Evolutionary conservation across 176 grass and related monocot genomes (phyloP).

Genomic region (Cenchrus americanus): DNA sequence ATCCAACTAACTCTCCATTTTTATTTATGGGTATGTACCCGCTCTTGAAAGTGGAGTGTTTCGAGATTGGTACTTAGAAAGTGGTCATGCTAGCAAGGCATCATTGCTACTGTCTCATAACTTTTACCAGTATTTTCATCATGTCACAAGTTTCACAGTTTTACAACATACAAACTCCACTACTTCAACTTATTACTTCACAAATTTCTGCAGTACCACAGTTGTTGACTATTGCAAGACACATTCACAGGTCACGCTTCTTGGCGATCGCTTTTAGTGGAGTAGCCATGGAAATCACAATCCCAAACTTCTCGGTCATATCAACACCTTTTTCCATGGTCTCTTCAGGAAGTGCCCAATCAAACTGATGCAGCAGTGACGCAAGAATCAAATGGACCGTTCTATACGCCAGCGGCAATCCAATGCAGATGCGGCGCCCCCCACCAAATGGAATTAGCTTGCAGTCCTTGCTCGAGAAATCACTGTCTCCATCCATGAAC

Average conservation of each 20-base stretch:
- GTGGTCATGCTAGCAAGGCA: too few species aligned
- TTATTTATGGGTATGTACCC: too few species aligned
- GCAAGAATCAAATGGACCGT: conserved; percentile 49
- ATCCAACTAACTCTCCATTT: too few species aligned
- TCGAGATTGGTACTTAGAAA: too few species aligned
- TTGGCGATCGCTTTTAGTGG: conserved; percentile 26
- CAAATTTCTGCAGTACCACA: neutral
- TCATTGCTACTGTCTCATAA: too few species aligned
- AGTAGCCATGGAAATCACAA: conserved; percentile 35
- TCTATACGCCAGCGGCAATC: conserved; percentile 30
- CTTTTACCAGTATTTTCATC: too few species aligned
- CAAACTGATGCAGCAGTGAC: conserved; percentile 39
- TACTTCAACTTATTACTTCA: too few species aligned
- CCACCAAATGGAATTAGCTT: conserved; percentile 51
- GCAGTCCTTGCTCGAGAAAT: conserved; percentile 26
- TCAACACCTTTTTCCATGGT: neutral
- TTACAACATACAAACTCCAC: too few species aligned
- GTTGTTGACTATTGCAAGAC: neutral
- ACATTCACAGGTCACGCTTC: neutral
- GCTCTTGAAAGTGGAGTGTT: too few species aligned
- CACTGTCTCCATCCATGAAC: conserved; percentile 25
- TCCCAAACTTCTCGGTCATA: conserved; percentile 45
- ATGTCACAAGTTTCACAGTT: too few species aligned
- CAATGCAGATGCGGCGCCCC: conserved; percentile 35
- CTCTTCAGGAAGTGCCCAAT: conserved; percentile 40